Evolutionary conservation across 768 basidiomycete genomes (phyloP), one percentile per base, ranked within the genome.

Genomic region (Roridomyces roridus): DNA sequence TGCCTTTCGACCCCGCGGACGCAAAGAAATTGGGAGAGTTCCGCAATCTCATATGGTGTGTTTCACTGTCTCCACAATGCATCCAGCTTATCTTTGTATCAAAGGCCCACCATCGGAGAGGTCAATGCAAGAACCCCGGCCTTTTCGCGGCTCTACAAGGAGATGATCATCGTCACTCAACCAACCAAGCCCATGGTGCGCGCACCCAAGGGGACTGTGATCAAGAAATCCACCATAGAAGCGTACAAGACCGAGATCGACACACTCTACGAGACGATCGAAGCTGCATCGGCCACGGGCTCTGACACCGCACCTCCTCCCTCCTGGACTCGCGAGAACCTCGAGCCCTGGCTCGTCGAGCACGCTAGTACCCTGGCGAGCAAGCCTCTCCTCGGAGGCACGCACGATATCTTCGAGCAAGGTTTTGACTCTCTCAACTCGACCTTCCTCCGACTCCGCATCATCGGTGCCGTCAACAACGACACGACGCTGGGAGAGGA

Each of bases 151-250:
- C 72, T 83, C 8, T 82, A 82, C 67, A 80, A 80, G 48, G 79
- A 85, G 58, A 77, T 84, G 74, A 77, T 85, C 34, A 45, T 85
- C 25, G 72, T 83, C 15, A 69, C 80, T 0, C 51, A 57, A 9
- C 67, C 68, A 3, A 63, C 66, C n/a, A 75, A 74, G 26, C 81
- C 80, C 2, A 70, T 85, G 48, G 67, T 75, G 17, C 77, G 78
- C 26, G 68, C 79, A 5, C 75, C 72, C 0, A 86, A 85, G 63
- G 80, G 80, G 1, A 83, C 81, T 0, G 71, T 81, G 12, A 74
- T 74, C 46, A 73, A 78, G 47, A 80, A 80, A 55, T 74, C 74
- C 3, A 76, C 78, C 0, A 46, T 84, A 36, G 60, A 60, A 2
- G 15, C 69, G 14, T 85, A 85, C 58, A 67, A 67, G 14, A 50